Conservation (phyloP, 345 rosid genomes). For the Hirschfeldia incana region DNA sequence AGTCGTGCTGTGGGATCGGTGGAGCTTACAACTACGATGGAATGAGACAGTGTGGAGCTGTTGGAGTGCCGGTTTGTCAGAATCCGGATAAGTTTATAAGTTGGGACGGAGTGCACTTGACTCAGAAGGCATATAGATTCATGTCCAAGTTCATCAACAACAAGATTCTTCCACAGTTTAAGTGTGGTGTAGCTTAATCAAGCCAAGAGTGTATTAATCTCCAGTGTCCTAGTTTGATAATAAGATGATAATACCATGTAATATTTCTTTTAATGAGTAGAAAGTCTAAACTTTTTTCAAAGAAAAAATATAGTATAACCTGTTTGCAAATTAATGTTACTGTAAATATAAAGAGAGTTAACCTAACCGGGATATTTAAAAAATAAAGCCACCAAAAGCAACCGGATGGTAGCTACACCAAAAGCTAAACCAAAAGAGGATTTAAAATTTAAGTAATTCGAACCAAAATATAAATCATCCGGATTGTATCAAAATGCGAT, state of each 20-base stretch:
- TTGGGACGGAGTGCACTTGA: constrained; percentile 47
- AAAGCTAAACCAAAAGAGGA: no score
- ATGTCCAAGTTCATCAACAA: constrained; percentile 30
- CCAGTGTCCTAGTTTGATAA: background rate
- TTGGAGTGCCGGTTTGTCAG: constrained; percentile 34
- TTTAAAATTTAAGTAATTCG: no score
- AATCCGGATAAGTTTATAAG: constrained; percentile 28
- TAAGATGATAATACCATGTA: background rate
- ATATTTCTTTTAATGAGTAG: background rate
- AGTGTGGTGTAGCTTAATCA: background rate
- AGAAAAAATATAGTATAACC: no score
- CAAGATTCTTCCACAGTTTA: constrained; percentile 20
- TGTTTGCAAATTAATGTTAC: no score
- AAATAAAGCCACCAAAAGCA: no score
- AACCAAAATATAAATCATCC: no score
- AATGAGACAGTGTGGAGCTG: constrained; percentile 31
- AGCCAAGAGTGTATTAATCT: background rate
- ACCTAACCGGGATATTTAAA: no score
- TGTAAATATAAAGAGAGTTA: no score
- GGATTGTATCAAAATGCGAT: no score
- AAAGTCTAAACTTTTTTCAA: no score
- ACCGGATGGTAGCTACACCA: no score
- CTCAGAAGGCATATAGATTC: constrained; percentile 31
- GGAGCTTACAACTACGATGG: constrained; percentile 30
- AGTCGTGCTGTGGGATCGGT: constrained; percentile 39